Evolutionary conservation across 1,284 basidiomycete genomes (phyloP).

Genomic region (Microbotryomycetes sp.): DNA sequence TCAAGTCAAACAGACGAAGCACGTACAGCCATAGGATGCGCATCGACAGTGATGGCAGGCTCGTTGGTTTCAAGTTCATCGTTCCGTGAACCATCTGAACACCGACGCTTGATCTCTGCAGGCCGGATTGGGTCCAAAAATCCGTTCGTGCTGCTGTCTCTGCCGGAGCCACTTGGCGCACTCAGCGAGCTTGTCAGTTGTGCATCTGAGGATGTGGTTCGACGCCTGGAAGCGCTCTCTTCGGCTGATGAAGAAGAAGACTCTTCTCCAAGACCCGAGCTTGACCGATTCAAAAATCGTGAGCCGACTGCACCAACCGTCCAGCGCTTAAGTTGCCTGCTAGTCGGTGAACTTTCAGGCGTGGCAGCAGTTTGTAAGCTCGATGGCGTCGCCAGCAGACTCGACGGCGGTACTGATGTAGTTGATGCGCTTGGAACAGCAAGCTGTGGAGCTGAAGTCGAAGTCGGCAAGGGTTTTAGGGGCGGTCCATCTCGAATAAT

Average conservation of each 20-base stretch:
- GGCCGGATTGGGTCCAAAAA: too few relatives aligned
- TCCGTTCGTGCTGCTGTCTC: too few relatives aligned
- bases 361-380: neutral
- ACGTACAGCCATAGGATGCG: neutral
- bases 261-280: neutral
- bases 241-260: too few relatives aligned
- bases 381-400: neutral
- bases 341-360: neutral
- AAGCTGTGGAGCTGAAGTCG: neutral
- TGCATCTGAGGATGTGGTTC: too few relatives aligned
- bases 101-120: too few relatives aligned
- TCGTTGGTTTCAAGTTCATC: neutral
- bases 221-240: too few relatives aligned
- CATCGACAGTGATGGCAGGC: conserved; percentile 2
- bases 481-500: neutral
- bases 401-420: neutral
- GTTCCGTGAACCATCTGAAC: too few relatives aligned
- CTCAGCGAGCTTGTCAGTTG: too few relatives aligned
- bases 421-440: neutral
- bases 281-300: conserved; percentile 4
- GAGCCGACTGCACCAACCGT: conserved; percentile 16
- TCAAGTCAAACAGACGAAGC: neutral
- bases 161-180: too few relatives aligned
- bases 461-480: neutral
- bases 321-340: conserved; percentile 19